phyloP scores from a whole-genome alignment of 164 flowering plant genomes.

The Echeveria elegans region DNA sequence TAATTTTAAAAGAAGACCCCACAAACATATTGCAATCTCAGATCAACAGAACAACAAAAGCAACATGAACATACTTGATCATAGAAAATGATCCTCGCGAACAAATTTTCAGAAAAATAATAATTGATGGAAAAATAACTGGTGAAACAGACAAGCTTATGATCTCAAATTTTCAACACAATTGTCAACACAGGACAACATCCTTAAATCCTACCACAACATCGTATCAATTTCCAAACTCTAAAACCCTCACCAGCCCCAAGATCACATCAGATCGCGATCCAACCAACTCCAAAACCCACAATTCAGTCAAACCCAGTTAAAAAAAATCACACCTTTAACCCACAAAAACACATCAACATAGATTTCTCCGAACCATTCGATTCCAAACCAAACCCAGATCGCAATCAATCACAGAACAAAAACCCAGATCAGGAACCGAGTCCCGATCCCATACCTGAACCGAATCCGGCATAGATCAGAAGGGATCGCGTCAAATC shows the following conservation, averaged over 20 bases:
- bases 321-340: background rate
- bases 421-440: background rate
- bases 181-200: background rate
- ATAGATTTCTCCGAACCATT: background rate
- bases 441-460: background rate
- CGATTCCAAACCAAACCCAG: background rate
- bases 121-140: background rate
- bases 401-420: no score
- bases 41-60: background rate
- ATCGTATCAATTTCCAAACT: background rate
- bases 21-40: background rate
- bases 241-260: background rate
- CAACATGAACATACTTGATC: conserved; percentile 3
- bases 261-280: background rate
- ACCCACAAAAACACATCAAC: background rate
- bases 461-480: background rate
- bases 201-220: background rate
- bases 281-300: background rate
- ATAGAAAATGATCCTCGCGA: background rate
- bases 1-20: background rate
- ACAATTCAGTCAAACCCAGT: background rate
- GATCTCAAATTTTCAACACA: background rate
- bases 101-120: background rate
- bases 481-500: background rate
- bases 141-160: background rate